phyloP scores from a whole-genome alignment of 495 filamentous ascomycete species.

The Parmelia sp. region DNA sequence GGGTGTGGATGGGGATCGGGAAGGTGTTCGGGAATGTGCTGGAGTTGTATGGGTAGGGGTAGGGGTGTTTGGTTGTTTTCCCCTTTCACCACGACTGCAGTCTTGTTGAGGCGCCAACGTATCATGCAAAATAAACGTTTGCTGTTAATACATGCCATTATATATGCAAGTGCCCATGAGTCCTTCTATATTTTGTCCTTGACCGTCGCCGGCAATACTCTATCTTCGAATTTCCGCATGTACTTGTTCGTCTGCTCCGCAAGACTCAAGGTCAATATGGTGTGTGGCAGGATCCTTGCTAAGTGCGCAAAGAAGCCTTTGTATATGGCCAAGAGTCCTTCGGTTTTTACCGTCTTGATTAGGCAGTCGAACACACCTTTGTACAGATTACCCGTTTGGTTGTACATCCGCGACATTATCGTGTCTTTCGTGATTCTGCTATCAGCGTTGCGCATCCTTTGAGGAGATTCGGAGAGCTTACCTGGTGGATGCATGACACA shows the following conservation, averaged over 20 bases:
- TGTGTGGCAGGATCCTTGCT: conserved; percentile 90
- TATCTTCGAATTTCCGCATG: conserved; percentile 68
- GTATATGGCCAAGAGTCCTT: conserved; percentile 90
- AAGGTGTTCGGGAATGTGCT: not conserved
- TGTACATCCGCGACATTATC: conserved; percentile 98
- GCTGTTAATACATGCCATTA: not conserved
- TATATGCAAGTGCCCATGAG: not conserved
- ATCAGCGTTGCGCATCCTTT: conserved; percentile 10
- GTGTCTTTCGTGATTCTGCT: conserved; percentile 56
- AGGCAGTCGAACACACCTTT: conserved; percentile 87
- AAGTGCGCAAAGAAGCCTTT: conserved; percentile 97
- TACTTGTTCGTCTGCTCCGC: conserved; percentile 97
- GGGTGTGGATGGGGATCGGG: not conserved
- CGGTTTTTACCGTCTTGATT: conserved; percentile 80
- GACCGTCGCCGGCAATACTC: conserved; percentile 48
- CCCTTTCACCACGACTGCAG: not conserved
- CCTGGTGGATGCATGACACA: conserved; percentile 97
- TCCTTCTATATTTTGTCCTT: conserved; percentile 41
- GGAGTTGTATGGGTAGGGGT: not conserved
- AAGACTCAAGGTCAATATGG: conserved; percentile 58
- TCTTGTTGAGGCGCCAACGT: not conserved
- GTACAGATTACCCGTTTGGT: conserved; percentile 96
- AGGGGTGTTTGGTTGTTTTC: no score
- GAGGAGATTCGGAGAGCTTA: conserved; percentile 35
- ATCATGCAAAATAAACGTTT: not conserved